Conservation (phyloP, 768 basidiomycete species). For the Saitozyma sp. region DNA sequence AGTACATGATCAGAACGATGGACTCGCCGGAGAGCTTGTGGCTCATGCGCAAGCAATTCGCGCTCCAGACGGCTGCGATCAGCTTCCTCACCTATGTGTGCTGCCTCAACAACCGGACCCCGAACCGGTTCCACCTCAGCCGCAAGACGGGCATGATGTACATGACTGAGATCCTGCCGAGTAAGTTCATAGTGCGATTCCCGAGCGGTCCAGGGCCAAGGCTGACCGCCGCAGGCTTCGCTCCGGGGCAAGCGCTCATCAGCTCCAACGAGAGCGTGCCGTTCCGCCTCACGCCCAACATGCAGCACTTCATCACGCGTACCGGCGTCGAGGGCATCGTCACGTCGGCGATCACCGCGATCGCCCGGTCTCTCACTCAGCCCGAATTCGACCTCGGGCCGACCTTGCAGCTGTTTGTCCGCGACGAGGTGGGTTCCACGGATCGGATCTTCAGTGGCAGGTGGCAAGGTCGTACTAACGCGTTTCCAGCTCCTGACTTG, state of each 20-base stretch:
- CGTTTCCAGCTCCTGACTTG: slow-evolving; percentile 28
- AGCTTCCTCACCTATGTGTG: slow-evolving; percentile 91
- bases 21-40: slow-evolving; percentile 78
- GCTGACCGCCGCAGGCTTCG: slow-evolving; percentile 51
- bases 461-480: slow-evolving; percentile 57
- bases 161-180: slow-evolving; percentile 88
- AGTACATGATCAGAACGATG: slow-evolving; percentile 94
- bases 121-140: slow-evolving; percentile 82
- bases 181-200: slow-evolving; percentile 53
- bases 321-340: slow-evolving; percentile 87
- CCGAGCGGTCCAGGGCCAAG: slow-evolving; percentile 6
- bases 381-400: slow-evolving; percentile 95
- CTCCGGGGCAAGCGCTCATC: slow-evolving; percentile 61
- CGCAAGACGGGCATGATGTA: slow-evolving; percentile 85
- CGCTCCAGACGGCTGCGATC: slow-evolving; percentile 78
- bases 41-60: slow-evolving; percentile 97
- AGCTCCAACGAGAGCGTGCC: slow-evolving; percentile 83
- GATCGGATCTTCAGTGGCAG: slow-evolving; percentile 60
- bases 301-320: slow-evolving; percentile 88
- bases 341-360: slow-evolving; percentile 82
- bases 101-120: slow-evolving; percentile 77
- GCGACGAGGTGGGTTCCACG: slow-evolving; percentile 77
- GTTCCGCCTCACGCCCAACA: slow-evolving; percentile 94
- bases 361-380: slow-evolving; percentile 83
- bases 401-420: slow-evolving; percentile 82